Conservation (phyloP, 305 asterid species). For the Salvia sclarea region DNA sequence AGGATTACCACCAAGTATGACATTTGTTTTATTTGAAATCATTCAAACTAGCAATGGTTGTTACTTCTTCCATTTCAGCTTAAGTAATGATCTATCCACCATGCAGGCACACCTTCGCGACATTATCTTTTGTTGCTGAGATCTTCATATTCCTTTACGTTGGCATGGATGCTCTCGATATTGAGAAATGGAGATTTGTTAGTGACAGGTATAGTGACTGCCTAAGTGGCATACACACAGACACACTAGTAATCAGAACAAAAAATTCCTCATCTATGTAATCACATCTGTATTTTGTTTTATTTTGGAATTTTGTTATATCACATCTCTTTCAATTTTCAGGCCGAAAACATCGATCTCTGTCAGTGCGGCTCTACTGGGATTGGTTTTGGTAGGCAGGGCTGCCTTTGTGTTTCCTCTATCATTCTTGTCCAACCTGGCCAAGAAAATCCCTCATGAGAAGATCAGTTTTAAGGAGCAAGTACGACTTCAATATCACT, state of each 20-base stretch:
- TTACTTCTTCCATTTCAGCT: constrained; percentile 6
- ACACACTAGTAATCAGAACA: constrained; percentile 9
- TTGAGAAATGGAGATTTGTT: constrained; percentile 87
- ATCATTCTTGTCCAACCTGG: constrained; percentile 76
- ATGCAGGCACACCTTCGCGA: constrained; percentile 87
- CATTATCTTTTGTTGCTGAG: constrained; percentile 88
- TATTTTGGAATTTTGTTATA: constrained; percentile 9
- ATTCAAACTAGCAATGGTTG: not conserved
- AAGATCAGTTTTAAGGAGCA: constrained; percentile 72
- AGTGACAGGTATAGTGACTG: constrained; percentile 64
- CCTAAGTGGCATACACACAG: not conserved
- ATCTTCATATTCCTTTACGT: constrained; percentile 89
- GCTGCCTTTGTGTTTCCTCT: constrained; percentile 92
- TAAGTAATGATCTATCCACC: constrained; percentile 28
- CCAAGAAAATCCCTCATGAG: constrained; percentile 60
- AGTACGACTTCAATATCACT: constrained; percentile 45
- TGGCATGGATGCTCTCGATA: constrained; percentile 97
- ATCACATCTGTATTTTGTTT: not conserved
- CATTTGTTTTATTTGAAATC: constrained; percentile 6
- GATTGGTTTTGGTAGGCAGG: constrained; percentile 78
- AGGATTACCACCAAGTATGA: constrained; percentile 90
- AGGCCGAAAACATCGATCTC: constrained; percentile 67
- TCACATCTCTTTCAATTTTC: constrained; percentile 30
- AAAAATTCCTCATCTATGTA: constrained; percentile 18
- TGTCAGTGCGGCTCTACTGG: constrained; percentile 80